These are phyloP conservation scores for Mycena metata DNA, from an alignment of 768 basidiomycete species.

Conservation along the genomic window DNA sequence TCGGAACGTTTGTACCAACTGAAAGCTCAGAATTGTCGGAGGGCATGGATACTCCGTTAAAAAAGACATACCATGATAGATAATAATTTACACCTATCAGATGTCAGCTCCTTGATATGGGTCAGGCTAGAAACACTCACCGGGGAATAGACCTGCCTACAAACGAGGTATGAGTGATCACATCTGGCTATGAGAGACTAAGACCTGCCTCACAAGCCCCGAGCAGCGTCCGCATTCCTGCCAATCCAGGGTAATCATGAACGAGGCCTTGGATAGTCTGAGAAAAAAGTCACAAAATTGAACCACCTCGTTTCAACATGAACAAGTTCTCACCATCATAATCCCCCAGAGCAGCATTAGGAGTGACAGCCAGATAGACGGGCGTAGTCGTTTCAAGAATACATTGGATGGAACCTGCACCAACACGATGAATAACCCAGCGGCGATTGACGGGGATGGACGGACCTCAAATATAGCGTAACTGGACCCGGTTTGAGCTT, in stretches of 20 bases:
- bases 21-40: not conserved
- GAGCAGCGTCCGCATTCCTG: no score
- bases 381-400: slow-evolving; percentile 78
- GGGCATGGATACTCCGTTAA: not conserved
- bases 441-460: not conserved
- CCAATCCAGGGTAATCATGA: no score
- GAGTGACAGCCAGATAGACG: slow-evolving; percentile 81
- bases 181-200: no score
- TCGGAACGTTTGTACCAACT: slow-evolving; percentile 78
- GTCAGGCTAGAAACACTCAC: slow-evolving; percentile 47
- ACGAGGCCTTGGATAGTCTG: slow-evolving; percentile 83
- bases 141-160: no score
- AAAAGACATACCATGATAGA: slow-evolving; percentile 71
- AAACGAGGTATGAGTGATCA: no score
- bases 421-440: slow-evolving; percentile 29
- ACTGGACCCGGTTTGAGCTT: slow-evolving; percentile 37
- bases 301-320: not conserved
- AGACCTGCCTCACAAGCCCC: no score
- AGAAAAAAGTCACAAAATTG: not conserved
- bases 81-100: slow-evolving; percentile 76
- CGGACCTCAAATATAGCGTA: slow-evolving; percentile 80
- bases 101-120: slow-evolving; percentile 74
- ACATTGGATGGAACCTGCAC: slow-evolving; percentile 74
- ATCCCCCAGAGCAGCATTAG: slow-evolving; percentile 84
- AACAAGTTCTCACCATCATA: slow-evolving; percentile 68